Evolutionary conservation across 2,329 filamentous ascomycete species (phyloP).

Genomic region (Cadophora sp.): DNA sequence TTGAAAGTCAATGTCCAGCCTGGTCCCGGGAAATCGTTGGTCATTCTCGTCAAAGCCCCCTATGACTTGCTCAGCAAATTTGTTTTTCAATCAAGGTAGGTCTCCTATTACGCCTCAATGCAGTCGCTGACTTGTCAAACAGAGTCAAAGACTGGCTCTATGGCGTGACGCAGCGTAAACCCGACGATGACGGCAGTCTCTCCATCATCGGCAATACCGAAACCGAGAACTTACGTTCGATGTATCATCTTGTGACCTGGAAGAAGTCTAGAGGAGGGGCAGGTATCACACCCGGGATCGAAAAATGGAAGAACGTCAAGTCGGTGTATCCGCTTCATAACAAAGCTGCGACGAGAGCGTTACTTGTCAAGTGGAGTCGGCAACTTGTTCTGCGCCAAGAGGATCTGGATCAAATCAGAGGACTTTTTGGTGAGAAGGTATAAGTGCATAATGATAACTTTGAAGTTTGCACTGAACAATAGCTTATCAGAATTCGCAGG

Average conservation of each 20-base stretch:
- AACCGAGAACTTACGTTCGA: not conserved
- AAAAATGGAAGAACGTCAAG: not conserved
- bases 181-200: not conserved
- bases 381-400: not conserved
- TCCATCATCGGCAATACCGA: not conserved
- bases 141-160: not conserved
- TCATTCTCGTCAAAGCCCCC: not conserved
- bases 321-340: not conserved
- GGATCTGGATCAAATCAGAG: not conserved
- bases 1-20: not conserved
- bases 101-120: not conserved
- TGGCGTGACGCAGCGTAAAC: not conserved
- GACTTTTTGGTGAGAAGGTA: not conserved
- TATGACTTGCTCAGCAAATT: not conserved
- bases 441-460: no score
- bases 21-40: not conserved
- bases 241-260: not conserved
- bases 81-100: not conserved
- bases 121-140: not conserved
- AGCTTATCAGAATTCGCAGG: not conserved
- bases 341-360: not conserved
- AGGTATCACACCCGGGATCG: not conserved
- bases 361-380: not conserved
- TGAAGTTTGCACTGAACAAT: no score
- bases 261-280: not conserved